These are phyloP conservation scores for Lachnum nothofagi DNA, from an alignment of 2,329 filamentous ascomycete genomes.

Conservation along the genomic window DNA sequence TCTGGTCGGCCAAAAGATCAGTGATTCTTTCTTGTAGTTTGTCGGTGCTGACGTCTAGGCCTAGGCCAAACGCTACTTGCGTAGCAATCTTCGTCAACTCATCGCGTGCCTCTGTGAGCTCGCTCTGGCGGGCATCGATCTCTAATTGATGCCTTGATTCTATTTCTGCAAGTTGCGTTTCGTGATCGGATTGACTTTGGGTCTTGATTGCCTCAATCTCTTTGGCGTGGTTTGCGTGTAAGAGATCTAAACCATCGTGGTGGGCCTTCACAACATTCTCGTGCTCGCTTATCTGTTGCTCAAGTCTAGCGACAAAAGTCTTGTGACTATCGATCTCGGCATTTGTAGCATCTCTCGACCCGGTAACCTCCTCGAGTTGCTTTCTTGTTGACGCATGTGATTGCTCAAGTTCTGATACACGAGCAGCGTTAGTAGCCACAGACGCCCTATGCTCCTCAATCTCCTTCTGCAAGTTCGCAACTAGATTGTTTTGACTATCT, in stretches of 20 bases:
- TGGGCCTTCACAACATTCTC: constrained; percentile 53
- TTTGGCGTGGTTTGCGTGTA: constrained; percentile 47
- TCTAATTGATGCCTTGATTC: constrained; percentile 56
- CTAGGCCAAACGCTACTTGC: constrained; percentile 55
- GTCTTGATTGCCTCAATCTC: constrained; percentile 46
- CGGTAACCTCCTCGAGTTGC: constrained; percentile 62
- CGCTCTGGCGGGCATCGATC: constrained; percentile 52
- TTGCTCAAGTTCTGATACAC: constrained; percentile 69
- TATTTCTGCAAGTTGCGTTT: constrained; percentile 53
- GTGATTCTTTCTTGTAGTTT: constrained; percentile 60
- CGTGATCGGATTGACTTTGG: constrained; percentile 50
- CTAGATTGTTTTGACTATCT: constrained; percentile 53
- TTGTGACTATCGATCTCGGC: constrained; percentile 40
- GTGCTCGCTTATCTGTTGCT: constrained; percentile 56
- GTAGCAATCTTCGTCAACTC: constrained; percentile 60
- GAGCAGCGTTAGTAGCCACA: constrained; percentile 62
- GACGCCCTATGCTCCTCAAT: constrained; percentile 76
- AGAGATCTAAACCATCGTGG: constrained; percentile 45
- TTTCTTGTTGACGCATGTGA: constrained; percentile 61
- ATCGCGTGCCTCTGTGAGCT: constrained; percentile 61
- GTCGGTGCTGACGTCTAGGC: constrained; percentile 62
- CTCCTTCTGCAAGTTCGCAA: constrained; percentile 62
- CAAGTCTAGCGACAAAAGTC: constrained; percentile 47
- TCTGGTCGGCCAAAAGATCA: constrained; percentile 52
- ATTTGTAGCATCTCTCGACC: constrained; percentile 46